These are phyloP conservation scores for Candida suzukii DNA, from an alignment of 805 yeast genomes.

Conservation along the genomic window DNA sequence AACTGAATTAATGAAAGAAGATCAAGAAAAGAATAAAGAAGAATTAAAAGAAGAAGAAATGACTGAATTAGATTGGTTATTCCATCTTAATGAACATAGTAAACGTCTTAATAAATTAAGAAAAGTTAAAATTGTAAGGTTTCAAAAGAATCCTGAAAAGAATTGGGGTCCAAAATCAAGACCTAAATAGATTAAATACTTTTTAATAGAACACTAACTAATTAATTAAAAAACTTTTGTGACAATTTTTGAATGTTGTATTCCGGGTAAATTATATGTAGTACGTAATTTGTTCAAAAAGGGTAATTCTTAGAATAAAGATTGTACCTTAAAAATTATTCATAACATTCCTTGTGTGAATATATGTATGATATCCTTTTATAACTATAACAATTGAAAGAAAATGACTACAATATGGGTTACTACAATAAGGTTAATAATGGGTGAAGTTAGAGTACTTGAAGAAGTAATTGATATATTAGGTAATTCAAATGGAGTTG, in stretches of 20 bases:
- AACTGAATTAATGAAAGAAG: constrained; percentile 13
- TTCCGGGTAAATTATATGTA: not conserved
- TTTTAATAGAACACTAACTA: not conserved
- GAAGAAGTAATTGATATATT: not conserved
- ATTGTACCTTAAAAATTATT: too few species aligned
- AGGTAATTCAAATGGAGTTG: not conserved
- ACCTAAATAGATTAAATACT: constrained; percentile 33
- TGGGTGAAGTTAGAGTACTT: not conserved
- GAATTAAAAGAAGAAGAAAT: constrained; percentile 13
- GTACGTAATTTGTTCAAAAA: too few species aligned
- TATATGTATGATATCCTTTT: too few species aligned
- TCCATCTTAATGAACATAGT: constrained; percentile 55
- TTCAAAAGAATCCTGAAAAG: constrained; percentile 86
- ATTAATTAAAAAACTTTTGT: not conserved
- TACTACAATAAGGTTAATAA: not conserved
- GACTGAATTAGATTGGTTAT: constrained; percentile 35
- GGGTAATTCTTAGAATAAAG: too few species aligned
- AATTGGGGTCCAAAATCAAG: constrained; percentile 93
- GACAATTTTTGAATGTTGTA: not conserved
- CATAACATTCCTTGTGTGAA: too few species aligned
- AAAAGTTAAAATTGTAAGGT: constrained; percentile 75
- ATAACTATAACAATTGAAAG: too few species aligned
- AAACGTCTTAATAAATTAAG: constrained; percentile 53
- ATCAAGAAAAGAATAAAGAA: constrained; percentile 13
- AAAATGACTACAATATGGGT: not conserved